Base-by-base conservation (phyloP, 495 filamentous ascomycete species). In the Glutinoglossum americanum region DNA sequence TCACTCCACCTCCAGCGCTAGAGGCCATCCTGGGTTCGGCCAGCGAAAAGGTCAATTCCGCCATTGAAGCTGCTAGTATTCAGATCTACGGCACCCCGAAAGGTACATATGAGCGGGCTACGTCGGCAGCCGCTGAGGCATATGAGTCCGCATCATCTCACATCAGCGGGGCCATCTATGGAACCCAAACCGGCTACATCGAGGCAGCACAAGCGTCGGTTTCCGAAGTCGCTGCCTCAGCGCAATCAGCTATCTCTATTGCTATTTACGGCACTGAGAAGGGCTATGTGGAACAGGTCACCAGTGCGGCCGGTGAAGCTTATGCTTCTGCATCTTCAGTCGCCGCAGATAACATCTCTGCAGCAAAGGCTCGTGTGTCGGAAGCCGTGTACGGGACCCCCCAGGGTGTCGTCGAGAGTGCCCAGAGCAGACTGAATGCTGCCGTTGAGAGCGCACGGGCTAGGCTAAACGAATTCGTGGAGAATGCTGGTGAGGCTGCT, bases 31-130 rank as follows among this genome's bases (percentile, higher is more conserved):
- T 85, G 49, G 70, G 73, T 10, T 65, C 73, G 15, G 79, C 75
- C 19, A 77, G 70, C 60, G 70, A 75, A 6, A 76, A 79, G 59
- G 67, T 83, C 41, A 72, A 79, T 55, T 68, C 73, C 19, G 80
- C 75, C 23, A 74, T 84, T 25, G 74, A 77, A n/a, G 79, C 76
- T 27, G 80, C 77, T 3, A 79, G 73, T 57, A 64, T 70, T 15
- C 77, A 80, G 51, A 65, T 81, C 48, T 83, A 83, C 64, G 82
- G 81, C 35, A 73, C 74, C 0, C 60, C 64, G 9, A 80, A 78
- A 63, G 77, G 79, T 15, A 68, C 70, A 11, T 70, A 70, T 23
- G 80, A 80, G 60, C 63, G 74, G 58, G 77, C 73, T 15, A 76
- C 73, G 19, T 75, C 74, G 6, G 73, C 72, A 1, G 77, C 72